Evolutionary conservation across 1,284 basidiomycete genomes (phyloP).

Genomic region (Coniophora puteana): DNA sequence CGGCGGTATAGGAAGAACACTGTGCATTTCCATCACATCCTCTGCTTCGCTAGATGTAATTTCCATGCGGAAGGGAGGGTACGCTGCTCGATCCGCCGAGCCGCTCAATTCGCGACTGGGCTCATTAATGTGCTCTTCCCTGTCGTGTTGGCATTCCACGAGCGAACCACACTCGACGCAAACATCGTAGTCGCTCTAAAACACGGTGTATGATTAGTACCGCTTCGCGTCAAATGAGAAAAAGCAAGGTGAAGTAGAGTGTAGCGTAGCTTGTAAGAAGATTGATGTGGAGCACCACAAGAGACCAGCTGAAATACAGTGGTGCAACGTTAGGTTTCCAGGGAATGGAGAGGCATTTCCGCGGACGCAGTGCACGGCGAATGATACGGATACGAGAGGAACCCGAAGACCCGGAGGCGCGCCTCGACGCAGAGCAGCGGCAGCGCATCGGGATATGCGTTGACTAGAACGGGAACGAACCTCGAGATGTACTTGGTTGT

Average conservation of each 20-base stretch:
- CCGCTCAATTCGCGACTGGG: not conserved
- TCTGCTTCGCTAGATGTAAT: conserved; percentile 23
- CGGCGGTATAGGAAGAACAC: conserved; percentile 47
- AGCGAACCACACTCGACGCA: conserved; percentile 80
- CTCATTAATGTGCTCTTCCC: conserved; percentile 7
- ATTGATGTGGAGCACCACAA: too few relatives aligned
- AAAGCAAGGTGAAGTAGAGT: not conserved
- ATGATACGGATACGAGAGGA: too few relatives aligned
- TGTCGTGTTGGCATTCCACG: conserved; percentile 71
- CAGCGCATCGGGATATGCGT: too few relatives aligned
- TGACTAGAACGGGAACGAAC: too few relatives aligned
- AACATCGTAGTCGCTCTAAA: conserved; percentile 79
- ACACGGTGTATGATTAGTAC: conserved; percentile 14
- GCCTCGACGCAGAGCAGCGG: too few relatives aligned
- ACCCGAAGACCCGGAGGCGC: too few relatives aligned
- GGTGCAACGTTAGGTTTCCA: too few relatives aligned
- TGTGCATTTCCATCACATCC: conserved; percentile 63
- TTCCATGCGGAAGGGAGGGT: conserved; percentile 10
- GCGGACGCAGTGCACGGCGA: too few relatives aligned
- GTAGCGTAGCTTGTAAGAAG: too few relatives aligned
- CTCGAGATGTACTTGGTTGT: conserved; percentile 77
- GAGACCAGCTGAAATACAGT: too few relatives aligned
- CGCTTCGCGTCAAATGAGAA: not conserved
- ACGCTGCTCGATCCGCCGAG: conserved; percentile 1
- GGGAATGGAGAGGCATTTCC: too few relatives aligned